These are phyloP conservation scores for Candida sithepensis DNA, from an alignment of 805 yeast genomes.

Conservation along the genomic window DNA sequence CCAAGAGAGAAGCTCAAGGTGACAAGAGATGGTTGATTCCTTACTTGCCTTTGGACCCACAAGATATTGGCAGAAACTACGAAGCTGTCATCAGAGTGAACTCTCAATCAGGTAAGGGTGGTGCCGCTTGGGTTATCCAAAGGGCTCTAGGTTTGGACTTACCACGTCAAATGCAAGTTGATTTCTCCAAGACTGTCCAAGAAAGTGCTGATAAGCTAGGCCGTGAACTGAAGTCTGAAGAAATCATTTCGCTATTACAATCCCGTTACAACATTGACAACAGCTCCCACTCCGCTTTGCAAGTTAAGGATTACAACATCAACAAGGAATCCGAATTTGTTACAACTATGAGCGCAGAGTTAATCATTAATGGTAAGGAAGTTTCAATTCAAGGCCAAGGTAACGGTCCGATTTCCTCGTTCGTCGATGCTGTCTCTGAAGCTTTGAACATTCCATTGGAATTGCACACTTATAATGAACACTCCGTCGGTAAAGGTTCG, in stretches of 20 bases:
- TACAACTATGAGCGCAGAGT: slow-evolving; percentile 40
- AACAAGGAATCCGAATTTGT: slow-evolving; percentile 35
- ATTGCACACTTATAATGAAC: slow-evolving; percentile 67
- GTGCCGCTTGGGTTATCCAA: slow-evolving; percentile 79
- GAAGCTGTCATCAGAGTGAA: slow-evolving; percentile 82
- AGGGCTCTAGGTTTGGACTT: slow-evolving; percentile 68
- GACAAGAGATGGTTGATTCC: slow-evolving; percentile 64
- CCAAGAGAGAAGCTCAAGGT: slow-evolving; percentile 45
- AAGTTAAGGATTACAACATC: slow-evolving; percentile 40
- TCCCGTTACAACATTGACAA: slow-evolving; percentile 48
- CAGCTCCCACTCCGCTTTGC: slow-evolving; percentile 30
- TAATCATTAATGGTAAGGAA: slow-evolving; percentile 33
- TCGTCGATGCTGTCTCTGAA: slow-evolving; percentile 58
- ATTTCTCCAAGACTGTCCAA: slow-evolving; percentile 65
- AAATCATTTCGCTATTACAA: slow-evolving; percentile 57
- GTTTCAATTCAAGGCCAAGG: slow-evolving; percentile 53
- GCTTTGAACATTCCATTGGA: slow-evolving; percentile 52
- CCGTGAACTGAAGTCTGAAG: slow-evolving; percentile 65
- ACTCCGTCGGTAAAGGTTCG: slow-evolving; percentile 69
- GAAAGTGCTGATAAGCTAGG: slow-evolving; percentile 60
- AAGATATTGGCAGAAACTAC: slow-evolving; percentile 75
- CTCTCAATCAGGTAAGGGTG: slow-evolving; percentile 87
- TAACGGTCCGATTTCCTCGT: slow-evolving; percentile 77
- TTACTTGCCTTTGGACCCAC: slow-evolving; percentile 76
- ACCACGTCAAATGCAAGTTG: slow-evolving; percentile 69